Base-by-base conservation (phyloP, 768 basidiomycete species). In the Pholiota conissans region DNA sequence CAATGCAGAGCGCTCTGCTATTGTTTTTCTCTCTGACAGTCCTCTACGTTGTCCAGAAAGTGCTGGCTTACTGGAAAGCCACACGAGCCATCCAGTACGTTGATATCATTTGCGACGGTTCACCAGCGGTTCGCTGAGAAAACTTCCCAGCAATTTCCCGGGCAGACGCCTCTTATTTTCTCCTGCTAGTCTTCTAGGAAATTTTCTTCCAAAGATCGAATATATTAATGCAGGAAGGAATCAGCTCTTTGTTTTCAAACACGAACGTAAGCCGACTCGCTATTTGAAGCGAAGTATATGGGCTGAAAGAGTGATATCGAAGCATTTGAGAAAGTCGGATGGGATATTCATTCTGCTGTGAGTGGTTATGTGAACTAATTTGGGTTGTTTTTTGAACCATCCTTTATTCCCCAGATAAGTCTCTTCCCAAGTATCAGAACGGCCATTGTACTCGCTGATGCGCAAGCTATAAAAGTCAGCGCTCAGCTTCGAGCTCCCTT, bases 391-490 rank as follows among this genome's bases (percentile, higher is more conserved):
- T 14, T 13, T 32, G 7, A 32, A 3, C 4, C 30, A 34, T 35
- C 24, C 22, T 24, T 28, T 16, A 34, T 46, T 14, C n/a, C 27
- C 22, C 52, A 74, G 72, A 63, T 72, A 27, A 67, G 62, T 20
- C 53, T 67, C 24, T 67, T 65, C 55, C 74, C 74, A 0, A 56
- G 52, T 6, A 18, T 64, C 16, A 46, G 57, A 11, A 63, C 66
- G 1, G 58, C 63, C 3, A 58, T 77, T 7, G 35, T 66, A 13
- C 48, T 79, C 9, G 76, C 78, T 14, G 78, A 79, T 61, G 73
- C 75, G 14, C 66, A 66, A 13, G 72, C 73, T 13, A 74, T 79
- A 49, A 79, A 79, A 67, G 79, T 76, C 9, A 18, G 57, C 13
- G 51, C 35, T 6, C 18, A 11, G 18, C 30, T 45, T 37, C 5